Percentiles rank a stretch among this genome's conserved stretches.
Conservation (phyloP, 345 rosid genomes). For the Aethionema arabicum region DNA sequence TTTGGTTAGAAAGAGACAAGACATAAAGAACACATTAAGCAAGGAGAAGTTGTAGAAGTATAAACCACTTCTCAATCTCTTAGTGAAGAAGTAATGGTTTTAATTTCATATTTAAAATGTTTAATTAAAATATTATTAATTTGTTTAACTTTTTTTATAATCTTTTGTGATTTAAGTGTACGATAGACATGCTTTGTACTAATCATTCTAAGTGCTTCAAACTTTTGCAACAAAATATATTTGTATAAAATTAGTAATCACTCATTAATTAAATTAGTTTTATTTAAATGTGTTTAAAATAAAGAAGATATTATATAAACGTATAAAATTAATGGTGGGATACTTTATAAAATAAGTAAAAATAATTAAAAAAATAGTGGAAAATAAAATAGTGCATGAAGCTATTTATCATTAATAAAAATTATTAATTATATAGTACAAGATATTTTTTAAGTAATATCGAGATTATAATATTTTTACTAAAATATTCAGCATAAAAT, state of each 20-base stretch:
- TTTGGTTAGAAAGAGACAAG: slow-evolving; percentile 38
- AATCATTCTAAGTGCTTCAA: slow-evolving; percentile 21
- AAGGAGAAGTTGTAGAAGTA: slow-evolving; percentile 29
- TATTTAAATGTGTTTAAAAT: background rate
- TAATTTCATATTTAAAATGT: background rate
- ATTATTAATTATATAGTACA: slow-evolving; percentile 3
- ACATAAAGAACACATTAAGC: slow-evolving; percentile 32
- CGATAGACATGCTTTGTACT: slow-evolving; percentile 22
- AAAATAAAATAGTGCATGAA: slow-evolving; percentile 24
- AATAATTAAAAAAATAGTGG: slow-evolving; percentile 18
- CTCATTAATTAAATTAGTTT: background rate
- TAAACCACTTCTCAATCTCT: slow-evolving; percentile 33
- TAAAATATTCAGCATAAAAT: background rate
- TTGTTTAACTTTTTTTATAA: too few relatives aligned
- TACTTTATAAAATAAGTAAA: slow-evolving; percentile 20
- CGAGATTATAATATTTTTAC: too few relatives aligned
- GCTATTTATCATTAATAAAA: slow-evolving; percentile 1
- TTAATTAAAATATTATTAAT: background rate
- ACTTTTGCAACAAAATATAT: slow-evolving; percentile 8
- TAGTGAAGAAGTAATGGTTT: slow-evolving; percentile 36
- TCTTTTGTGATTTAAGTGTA: slow-evolving; percentile 9
- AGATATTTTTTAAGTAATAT: too few relatives aligned
- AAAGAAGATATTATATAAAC: background rate
- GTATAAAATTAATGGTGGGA: slow-evolving; percentile 13
- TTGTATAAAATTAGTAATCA: background rate